A percentile compares a stretch with the other conserved stretches of the same genome.
phyloP scores from a whole-genome alignment of 371 early-diverging fungal genomes.

The Mucor plumbeus region DNA sequence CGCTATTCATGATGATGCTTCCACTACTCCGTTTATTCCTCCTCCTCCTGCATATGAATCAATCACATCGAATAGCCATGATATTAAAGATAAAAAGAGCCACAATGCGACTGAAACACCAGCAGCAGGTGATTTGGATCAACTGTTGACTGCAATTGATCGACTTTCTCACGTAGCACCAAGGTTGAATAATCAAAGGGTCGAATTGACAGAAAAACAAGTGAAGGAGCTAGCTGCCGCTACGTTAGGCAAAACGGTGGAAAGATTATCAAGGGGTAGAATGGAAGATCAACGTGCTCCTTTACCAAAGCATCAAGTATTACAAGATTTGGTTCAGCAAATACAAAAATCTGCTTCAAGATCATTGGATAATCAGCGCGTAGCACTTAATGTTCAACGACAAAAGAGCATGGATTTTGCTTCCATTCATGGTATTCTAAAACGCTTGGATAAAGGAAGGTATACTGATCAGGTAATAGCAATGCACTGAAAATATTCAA shows the following conservation, averaged over 20 bases:
- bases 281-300: constrained; percentile 42
- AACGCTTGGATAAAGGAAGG: constrained; percentile 35
- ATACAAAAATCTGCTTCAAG: constrained; percentile 35
- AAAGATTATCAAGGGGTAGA: constrained; percentile 41
- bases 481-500: not conserved
- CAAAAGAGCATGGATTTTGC: constrained; percentile 33
- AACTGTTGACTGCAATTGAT: constrained; percentile 58
- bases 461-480: constrained; percentile 35
- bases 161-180: constrained; percentile 52
- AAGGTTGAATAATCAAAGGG: constrained; percentile 57
- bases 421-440: constrained; percentile 22
- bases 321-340: constrained; percentile 29
- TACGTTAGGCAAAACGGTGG: constrained; percentile 34
- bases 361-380: constrained; percentile 42
- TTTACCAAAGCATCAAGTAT: constrained; percentile 15
- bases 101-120: too few species aligned
- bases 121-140: constrained; percentile 43
- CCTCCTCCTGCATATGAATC: constrained; percentile 26
- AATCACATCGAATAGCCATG: not conserved
- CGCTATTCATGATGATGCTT: not conserved
- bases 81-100: not conserved
- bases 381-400: constrained; percentile 12
- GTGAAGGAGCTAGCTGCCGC: constrained; percentile 43
- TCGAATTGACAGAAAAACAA: constrained; percentile 47
- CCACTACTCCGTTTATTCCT: not conserved